Evolutionary conservation across 2,329 filamentous ascomycete species (phyloP), one percentile per base, ranked within the genome.

Genomic region (Celoporthe dispersa): DNA sequence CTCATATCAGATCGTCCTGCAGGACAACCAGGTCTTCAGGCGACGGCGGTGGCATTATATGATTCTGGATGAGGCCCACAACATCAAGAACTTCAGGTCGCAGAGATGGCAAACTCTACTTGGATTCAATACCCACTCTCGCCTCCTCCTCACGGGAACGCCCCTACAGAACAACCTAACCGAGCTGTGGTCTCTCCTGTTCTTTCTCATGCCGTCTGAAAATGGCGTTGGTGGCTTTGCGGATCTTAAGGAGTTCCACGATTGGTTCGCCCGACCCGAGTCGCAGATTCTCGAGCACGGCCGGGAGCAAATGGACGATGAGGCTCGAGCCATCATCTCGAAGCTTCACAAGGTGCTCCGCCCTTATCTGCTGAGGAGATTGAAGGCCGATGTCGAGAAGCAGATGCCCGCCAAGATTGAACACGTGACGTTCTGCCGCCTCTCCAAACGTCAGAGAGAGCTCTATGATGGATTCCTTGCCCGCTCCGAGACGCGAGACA

Each of bases 11-110:
- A 90, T 99, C 63, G 94, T 98, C 8, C 86, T 98, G 22, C 94
- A 97, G 78, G 97, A 99, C 77, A 92, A 96, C 73, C 92, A 95
- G 75, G 94, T 97, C 0, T 97, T 99, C 82, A 96, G 97, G 78
- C 90, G 94, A 72, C 90, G 95, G 44, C 88, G 90, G 67, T 99
- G 97, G 97, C 94, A 98, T 78, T 99, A 98, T 80, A 94, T 99
- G 88, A 94, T 99, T 73, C 88, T 99, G 1, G 96, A 99, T 75
- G 96, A 99, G 82, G 96, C 97, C 0, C 96, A 99, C 83, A 98
- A 99, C 81, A 99, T 99, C 86, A 98, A 99, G 78, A 99, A 99
- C 80, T 99, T 98, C 85, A 94, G 97, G 77, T 98, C 95, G 1
- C 94, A 98, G 79, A 87, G 95, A 73, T 99, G 96, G 94, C 96